Percentiles rank a stretch among this genome's conserved stretches.
These are phyloP conservation scores for Pistacia integerrima DNA, from an alignment of 345 rosid genomes.

Conservation along the genomic window DNA sequence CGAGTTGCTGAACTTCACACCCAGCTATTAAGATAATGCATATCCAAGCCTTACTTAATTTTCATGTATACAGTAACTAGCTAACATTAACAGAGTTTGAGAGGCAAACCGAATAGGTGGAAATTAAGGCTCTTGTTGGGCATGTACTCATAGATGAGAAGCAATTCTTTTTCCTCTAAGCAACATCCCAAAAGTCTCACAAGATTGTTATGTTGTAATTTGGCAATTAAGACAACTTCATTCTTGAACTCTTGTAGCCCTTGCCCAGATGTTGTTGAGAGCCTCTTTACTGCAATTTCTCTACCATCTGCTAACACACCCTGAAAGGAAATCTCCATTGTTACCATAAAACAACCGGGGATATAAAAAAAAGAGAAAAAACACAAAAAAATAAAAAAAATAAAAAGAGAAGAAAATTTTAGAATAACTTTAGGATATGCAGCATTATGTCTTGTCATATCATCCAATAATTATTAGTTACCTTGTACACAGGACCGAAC, in stretches of 20 bases:
- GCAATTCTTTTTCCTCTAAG: conserved; percentile 22
- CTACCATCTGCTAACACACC: conserved; percentile 14
- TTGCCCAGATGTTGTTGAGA: conserved; percentile 28
- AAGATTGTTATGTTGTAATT: conserved; percentile 29
- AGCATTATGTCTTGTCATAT: too few species aligned
- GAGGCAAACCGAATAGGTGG: conserved; percentile 25
- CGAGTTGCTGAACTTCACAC: not conserved
- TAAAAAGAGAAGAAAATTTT: too few species aligned
- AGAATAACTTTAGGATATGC: too few species aligned
- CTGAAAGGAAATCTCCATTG: not conserved
- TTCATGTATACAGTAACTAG: not conserved
- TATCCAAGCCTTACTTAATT: too few species aligned
- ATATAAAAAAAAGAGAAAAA: not conserved
- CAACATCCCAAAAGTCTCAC: conserved; percentile 33
- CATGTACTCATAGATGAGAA: conserved; percentile 31
- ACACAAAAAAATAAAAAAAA: too few species aligned
- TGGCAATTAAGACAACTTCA: conserved; percentile 24
- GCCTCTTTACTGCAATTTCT: conserved; percentile 23
- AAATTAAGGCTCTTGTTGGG: conserved; percentile 32
- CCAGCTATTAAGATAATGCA: not conserved
- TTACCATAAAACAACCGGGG: not conserved
- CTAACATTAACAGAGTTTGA: not conserved
- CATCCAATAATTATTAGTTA: not conserved
- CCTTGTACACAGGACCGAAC: conserved; percentile 53
- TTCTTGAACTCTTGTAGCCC: conserved; percentile 30